phyloP scores from a whole-genome alignment of 2,329 filamentous ascomycete species.

The Aphanoascus verrucosus region DNA sequence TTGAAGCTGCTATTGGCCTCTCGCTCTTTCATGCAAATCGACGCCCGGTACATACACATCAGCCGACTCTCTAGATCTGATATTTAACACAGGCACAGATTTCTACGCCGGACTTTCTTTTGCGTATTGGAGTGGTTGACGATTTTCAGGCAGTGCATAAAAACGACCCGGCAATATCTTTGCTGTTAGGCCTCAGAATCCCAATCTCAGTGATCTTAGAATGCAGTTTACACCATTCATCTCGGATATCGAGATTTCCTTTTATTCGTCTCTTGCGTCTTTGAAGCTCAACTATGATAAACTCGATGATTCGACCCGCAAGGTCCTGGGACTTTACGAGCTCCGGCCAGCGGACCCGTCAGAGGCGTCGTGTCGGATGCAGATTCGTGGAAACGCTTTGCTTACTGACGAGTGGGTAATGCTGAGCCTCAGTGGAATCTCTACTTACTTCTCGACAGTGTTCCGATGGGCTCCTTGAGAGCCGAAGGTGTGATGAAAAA shows the following conservation, averaged over 20 bases:
- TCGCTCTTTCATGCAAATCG: too few relatives aligned
- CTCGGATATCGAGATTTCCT: slow-evolving; percentile 89
- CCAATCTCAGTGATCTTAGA: slow-evolving; percentile 11
- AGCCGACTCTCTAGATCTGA: too few relatives aligned
- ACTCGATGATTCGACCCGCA: slow-evolving; percentile 83
- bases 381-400: slow-evolving; percentile 77
- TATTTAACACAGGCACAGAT: too few relatives aligned
- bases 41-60: too few relatives aligned
- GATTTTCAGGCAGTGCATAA: not conserved
- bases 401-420: slow-evolving; percentile 64
- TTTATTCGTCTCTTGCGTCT: slow-evolving; percentile 84
- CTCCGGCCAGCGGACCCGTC: slow-evolving; percentile 60
- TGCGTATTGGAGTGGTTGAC: too few relatives aligned
- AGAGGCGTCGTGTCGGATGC: slow-evolving; percentile 73
- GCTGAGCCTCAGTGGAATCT: not conserved
- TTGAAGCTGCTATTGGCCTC: too few relatives aligned
- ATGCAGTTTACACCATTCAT: slow-evolving; percentile 80
- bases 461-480: slow-evolving; percentile 60
- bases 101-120: too few relatives aligned
- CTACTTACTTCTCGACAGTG: slow-evolving; percentile 35
- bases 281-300: slow-evolving; percentile 96
- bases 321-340: slow-evolving; percentile 80
- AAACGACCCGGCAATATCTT: not conserved
- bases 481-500: slow-evolving; percentile 93
- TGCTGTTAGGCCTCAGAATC: not conserved